Evolutionary conservation across 2,329 filamentous ascomycete genomes (phyloP), one percentile per base, ranked within the genome.

Genomic region (Lasiodiplodia hormozganensis): DNA sequence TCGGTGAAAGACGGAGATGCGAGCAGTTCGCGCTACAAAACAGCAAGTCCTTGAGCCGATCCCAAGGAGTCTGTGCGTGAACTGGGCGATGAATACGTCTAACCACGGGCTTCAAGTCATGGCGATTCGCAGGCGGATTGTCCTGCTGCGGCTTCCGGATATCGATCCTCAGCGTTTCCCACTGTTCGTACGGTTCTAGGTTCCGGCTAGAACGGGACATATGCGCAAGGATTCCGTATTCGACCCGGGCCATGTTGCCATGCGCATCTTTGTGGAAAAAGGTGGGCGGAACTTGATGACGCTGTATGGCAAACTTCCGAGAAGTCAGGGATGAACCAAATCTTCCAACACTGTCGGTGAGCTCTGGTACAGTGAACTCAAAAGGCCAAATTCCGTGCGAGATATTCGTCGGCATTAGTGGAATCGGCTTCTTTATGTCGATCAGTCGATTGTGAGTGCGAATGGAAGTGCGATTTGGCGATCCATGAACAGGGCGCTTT

Each of bases 291-390:
- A 69, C 65, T 7, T 60, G 64, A 28, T 47, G 74, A 69, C 2
- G 62, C 73, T 25, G 77, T 74, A 11, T 74, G 36, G 70, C 68
- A 1, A 80, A 67, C 11, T 71, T 58, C 21, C 76, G 72, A 51
- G 73, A 74, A 25, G 72, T 73, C 34, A 71, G 72, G 31, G 73
- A 68, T 3, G 69, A 62, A 1, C 65, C 70, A 31, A 25, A 54
- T n/a, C 18, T 54, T 65, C 68, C 72, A 3, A 70, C 69, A 60
- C 73, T 71, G 53, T 75, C 72, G 0, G 77, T 79, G n/a, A 67
- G 68, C 4, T 74, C 71, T 23, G 77, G 77, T 57, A 79, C 78
- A 16, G 71, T 71, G 70, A 78, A 79, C n/a, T 76, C 74, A 68
- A 80, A 79, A 1, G 71, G 62, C 76, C 77, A 79, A 10, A 71